Conservation (phyloP, 208 protist genomes). For the Kentomonas sorsogonicus region DNA sequence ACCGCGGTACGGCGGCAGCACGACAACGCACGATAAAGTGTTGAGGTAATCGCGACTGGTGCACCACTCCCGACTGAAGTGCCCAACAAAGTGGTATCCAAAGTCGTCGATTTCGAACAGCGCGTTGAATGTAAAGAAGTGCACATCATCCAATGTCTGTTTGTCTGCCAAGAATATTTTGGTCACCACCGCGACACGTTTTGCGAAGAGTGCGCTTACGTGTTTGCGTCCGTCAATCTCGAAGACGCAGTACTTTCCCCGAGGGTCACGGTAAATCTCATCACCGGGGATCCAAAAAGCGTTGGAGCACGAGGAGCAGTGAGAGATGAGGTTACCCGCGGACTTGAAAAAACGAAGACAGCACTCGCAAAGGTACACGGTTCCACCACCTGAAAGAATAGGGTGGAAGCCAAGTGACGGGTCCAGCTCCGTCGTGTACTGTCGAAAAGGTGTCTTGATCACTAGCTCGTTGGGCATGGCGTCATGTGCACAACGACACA, state of each 20-base stretch:
- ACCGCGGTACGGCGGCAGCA: slow-evolving; percentile 56
- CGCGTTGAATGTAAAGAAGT: slow-evolving; percentile 65
- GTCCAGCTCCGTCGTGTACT: neutral
- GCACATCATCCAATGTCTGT: slow-evolving; percentile 67
- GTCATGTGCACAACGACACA: too few relatives aligned
- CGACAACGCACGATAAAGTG: slow-evolving; percentile 74
- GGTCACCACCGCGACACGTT: slow-evolving; percentile 44
- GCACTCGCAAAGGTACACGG: slow-evolving; percentile 56
- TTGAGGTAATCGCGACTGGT: slow-evolving; percentile 52
- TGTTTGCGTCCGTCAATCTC: slow-evolving; percentile 63
- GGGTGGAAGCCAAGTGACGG: slow-evolving; percentile 9
- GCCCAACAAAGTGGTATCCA: slow-evolving; percentile 70
- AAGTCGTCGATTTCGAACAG: slow-evolving; percentile 69
- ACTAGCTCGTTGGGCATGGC: too few relatives aligned
- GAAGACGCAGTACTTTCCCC: slow-evolving; percentile 31
- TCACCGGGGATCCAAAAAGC: slow-evolving; percentile 63
- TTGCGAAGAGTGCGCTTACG: slow-evolving; percentile 32
- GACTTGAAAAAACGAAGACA: slow-evolving; percentile 42
- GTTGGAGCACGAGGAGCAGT: slow-evolving; percentile 36
- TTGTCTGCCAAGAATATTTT: slow-evolving; percentile 69
- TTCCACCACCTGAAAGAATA: slow-evolving; percentile 11
- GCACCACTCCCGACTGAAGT: slow-evolving; percentile 74
- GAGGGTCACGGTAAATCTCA: slow-evolving; percentile 48
- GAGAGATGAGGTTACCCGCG: slow-evolving; percentile 26
- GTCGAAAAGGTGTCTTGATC: slow-evolving; percentile 29